These are phyloP conservation scores for Fusarium sambucinum DNA, from an alignment of 2,329 filamentous ascomycete species.

Conservation along the genomic window DNA sequence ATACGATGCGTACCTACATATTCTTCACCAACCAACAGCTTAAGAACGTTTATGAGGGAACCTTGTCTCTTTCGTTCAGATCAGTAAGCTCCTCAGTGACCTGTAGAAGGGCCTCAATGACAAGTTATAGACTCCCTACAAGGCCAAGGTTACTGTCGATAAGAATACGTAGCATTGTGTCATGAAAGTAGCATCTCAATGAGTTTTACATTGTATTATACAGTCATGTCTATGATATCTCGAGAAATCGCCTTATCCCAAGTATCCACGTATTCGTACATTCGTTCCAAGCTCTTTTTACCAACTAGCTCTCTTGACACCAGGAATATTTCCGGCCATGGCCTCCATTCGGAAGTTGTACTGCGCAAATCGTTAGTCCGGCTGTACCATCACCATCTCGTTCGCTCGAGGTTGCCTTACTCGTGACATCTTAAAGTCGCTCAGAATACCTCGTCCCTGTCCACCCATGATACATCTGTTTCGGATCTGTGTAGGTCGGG, in stretches of 20 bases:
- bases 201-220: slow-evolving; percentile 43
- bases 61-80: no score
- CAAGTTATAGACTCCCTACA: no score
- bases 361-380: slow-evolving; percentile 62
- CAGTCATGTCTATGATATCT: slow-evolving; percentile 37
- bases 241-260: background rate
- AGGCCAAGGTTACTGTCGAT: no score
- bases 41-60: no score
- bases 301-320: slow-evolving; percentile 97
- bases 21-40: no score
- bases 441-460: slow-evolving; percentile 89
- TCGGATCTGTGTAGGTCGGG: slow-evolving; percentile 90
- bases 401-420: slow-evolving; percentile 67
- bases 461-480: slow-evolving; percentile 94
- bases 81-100: no score
- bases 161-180: no score
- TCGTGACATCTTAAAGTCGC: slow-evolving; percentile 91
- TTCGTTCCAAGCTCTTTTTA: slow-evolving; percentile 59
- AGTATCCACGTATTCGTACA: slow-evolving; percentile 44
- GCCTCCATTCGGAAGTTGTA: slow-evolving; percentile 95
- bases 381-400: no score
- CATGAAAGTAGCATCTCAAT: background rate
- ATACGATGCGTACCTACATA: no score
- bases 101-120: no score
- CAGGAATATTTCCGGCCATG: slow-evolving; percentile 84